Base-by-base conservation (phyloP, 2,329 filamentous ascomycete species). In the Plectosphaerella plurivora region DNA sequence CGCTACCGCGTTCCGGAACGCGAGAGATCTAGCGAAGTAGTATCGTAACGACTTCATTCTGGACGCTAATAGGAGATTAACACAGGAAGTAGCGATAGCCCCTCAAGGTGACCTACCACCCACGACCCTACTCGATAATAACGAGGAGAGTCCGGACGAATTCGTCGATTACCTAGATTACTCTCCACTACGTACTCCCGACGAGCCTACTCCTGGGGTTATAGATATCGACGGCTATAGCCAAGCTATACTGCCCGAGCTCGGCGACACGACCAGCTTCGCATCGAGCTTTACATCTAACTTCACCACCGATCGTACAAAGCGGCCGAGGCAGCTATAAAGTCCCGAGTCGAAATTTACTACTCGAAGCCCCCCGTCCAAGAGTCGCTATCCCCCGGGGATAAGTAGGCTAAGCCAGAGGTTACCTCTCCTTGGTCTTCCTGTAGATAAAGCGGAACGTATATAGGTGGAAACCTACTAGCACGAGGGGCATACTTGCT, bases 21-120 rank as follows among this genome's bases (percentile, higher is more conserved):
- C 41, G 12, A 53, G 51, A 24, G 46, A 53, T 35, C 25, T 53
- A 25, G 51, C 47, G 16, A 50, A 53, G 42, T 15, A 50, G 3
- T 28, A 50, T 33, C 51, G 51, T n/a, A 24, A 53, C 47, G 45
- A 16, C 39, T 53, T 53, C 3, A 53, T 53, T 28, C 37, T 22
- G 18, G 35, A 14, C 4, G 51, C 51, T n/a, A 53, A 53, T 14
- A n/a, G n/a, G 24, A 50, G 5, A 45, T 37, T 37, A 39, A 14
- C 18, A 14, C 44, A 47, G 35, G 44, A 46, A n/a, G 24, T 14
- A 14, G 24, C 9, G 5, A 33, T 8, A 46, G 44, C 22, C 15
- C 22, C 44, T 16, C 44, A 33, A 46, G 44, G 4, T 33, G n/a
- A 46, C 14, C 24, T 33, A 10, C 3, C 22, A 16, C 3, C 7